Conservation (phyloP, 139 green algal genomes). For the Auxenochlorella protothecoides region DNA sequence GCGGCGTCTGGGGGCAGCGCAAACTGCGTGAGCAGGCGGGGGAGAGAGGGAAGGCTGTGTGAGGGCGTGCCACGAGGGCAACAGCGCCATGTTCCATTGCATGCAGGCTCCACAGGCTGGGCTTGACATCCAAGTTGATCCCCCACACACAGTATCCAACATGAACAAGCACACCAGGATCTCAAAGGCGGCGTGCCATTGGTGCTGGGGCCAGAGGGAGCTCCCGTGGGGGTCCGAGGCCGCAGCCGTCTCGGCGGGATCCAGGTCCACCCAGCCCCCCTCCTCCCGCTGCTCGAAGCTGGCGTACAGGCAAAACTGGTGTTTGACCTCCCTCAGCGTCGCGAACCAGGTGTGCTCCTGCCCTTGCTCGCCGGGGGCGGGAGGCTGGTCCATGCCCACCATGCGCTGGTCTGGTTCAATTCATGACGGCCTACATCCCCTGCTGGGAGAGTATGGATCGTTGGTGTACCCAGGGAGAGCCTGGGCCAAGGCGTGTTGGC, state of each 20-base stretch:
- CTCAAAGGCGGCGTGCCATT: constrained; percentile 34
- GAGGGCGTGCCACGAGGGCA: neutral
- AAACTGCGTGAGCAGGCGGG: constrained; percentile 9
- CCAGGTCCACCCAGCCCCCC: constrained; percentile 9
- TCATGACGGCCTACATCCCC: too few species aligned
- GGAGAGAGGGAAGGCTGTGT: neutral
- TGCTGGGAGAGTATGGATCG: too few species aligned
- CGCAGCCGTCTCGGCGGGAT: constrained; percentile 1
- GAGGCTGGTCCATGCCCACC: too few species aligned
- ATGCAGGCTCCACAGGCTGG: neutral
- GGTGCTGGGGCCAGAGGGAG: constrained; percentile 23
- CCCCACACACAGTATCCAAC: neutral
- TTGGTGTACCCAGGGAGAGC: too few species aligned
- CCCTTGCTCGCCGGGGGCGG: too few species aligned
- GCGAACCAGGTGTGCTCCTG: neutral
- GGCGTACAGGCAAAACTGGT: neutral
- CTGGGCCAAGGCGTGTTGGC: too few species aligned
- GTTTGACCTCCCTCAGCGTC: constrained; percentile 2
- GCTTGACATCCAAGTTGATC: neutral
- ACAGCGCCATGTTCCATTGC: neutral
- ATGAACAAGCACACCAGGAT: constrained; percentile 22
- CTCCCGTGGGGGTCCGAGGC: neutral
- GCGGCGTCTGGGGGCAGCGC: constrained; percentile 5
- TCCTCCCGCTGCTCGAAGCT: neutral
- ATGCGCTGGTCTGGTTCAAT: too few species aligned